A percentile compares a stretch with the other conserved stretches of the same genome.
These are phyloP conservation scores for Monosiga brevicollis DNA, from an alignment of 78 protist genomes.

Conservation along the genomic window DNA sequence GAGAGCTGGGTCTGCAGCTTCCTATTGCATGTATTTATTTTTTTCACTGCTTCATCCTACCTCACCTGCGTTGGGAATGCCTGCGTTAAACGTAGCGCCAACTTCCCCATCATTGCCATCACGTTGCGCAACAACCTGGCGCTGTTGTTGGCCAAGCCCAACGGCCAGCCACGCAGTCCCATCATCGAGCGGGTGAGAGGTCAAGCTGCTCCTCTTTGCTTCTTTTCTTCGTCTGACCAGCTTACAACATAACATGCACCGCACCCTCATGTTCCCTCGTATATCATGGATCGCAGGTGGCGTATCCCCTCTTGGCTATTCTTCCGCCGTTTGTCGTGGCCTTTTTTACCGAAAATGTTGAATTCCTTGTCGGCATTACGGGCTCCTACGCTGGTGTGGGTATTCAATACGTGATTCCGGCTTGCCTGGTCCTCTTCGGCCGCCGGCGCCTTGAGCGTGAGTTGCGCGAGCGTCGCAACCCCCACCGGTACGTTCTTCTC, in stretches of 20 bases:
- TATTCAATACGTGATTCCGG: slow-evolving; percentile 24
- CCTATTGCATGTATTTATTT: too few species aligned
- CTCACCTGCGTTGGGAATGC: too few species aligned
- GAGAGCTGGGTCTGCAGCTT: too few species aligned
- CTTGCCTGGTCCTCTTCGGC: slow-evolving; percentile 6
- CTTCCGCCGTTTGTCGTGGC: slow-evolving; percentile 1
- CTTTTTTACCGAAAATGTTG: background rate
- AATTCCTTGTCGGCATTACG: slow-evolving; percentile 6
- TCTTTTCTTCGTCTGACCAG: background rate
- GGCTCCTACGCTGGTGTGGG: slow-evolving; percentile 41
- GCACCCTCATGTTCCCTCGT: too few species aligned
- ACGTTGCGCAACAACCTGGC: slow-evolving; percentile 32
- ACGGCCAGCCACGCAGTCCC: too few species aligned
- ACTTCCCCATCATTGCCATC: slow-evolving; percentile 36
- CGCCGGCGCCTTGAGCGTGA: background rate
- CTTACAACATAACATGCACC: too few species aligned
- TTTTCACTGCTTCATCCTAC: too few species aligned
- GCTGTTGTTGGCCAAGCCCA: too few species aligned
- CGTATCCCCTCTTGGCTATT: background rate
- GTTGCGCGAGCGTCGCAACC: background rate
- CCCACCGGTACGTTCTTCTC: background rate
- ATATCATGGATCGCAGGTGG: background rate
- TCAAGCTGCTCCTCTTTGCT: background rate
- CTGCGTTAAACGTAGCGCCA: too few species aligned
- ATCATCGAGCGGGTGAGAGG: too few species aligned